Percentiles rank a stretch among this genome's conserved stretches.
These are phyloP conservation scores for Miscanthus sacchariflorus DNA, from an alignment of 202 grass and related monocot genomes.

Conservation along the genomic window DNA sequence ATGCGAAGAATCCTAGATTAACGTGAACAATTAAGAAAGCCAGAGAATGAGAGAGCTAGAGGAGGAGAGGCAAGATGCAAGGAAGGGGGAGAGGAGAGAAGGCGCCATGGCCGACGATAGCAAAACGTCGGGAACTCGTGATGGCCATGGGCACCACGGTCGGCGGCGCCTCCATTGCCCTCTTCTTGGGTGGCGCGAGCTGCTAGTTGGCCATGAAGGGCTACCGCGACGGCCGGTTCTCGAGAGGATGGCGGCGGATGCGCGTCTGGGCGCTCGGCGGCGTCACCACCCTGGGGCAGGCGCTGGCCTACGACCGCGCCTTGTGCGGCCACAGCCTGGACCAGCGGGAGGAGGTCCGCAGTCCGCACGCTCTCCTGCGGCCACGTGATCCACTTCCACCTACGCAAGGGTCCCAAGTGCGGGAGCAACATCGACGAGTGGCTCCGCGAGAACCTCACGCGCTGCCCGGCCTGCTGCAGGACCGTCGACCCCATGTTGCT, in stretches of 20 bases:
- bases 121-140: neutral
- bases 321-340: neutral
- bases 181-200: neutral
- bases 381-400: slow-evolving; percentile 42
- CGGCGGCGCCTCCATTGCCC: neutral
- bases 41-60: neutral
- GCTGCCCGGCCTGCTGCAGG: slow-evolving; percentile 18
- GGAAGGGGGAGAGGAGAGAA: neutral
- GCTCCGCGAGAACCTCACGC: neutral
- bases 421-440: neutral
- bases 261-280: slow-evolving; percentile 24
- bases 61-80: neutral
- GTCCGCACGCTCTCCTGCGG: slow-evolving; percentile 33
- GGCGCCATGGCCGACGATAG: neutral
- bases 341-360: slow-evolving; percentile 6
- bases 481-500: neutral
- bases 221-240: neutral
- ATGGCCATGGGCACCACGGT: neutral
- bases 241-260: neutral
- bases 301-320: neutral
- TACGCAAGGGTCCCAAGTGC: neutral
- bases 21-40: neutral
- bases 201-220: neutral
- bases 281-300: slow-evolving; percentile 12
- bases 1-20: neutral